Percentiles rank a stretch among this genome's conserved stretches.
Evolutionary conservation across 2,329 filamentous ascomycete genomes (phyloP).

Genomic region (Aspergillus carbonarius): DNA sequence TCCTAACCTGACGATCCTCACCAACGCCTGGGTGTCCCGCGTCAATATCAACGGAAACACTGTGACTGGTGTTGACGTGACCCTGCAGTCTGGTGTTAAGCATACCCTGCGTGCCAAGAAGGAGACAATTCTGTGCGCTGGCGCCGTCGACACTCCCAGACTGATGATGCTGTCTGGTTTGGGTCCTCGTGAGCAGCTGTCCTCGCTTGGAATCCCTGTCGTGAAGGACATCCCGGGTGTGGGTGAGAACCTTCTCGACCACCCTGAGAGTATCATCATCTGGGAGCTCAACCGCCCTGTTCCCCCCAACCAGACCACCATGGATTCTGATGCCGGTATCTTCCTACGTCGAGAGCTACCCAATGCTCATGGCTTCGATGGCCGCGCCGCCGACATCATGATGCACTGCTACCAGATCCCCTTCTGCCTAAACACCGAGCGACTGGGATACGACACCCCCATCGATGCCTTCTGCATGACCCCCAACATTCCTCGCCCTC

Average conservation of each 20-base stretch:
- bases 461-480: conserved; percentile 90
- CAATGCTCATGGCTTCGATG: conserved; percentile 68
- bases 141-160: conserved; percentile 77
- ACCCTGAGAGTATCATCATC: conserved; percentile 66
- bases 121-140: conserved; percentile 78
- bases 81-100: conserved; percentile 59
- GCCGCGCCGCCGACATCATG: conserved; percentile 81
- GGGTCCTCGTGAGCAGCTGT: conserved; percentile 54
- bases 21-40: conserved; percentile 83
- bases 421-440: conserved; percentile 80
- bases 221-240: conserved; percentile 62
- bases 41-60: conserved; percentile 69
- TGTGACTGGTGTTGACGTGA: conserved; percentile 72
- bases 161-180: conserved; percentile 56
- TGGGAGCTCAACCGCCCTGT: conserved; percentile 80
- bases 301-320: conserved; percentile 77
- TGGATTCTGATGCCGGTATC: conserved; percentile 86
- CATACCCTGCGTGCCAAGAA: conserved; percentile 60
- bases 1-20: conserved; percentile 81
- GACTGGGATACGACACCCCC: conserved; percentile 70
- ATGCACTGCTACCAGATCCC: conserved; percentile 98
- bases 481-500: conserved; percentile 81
- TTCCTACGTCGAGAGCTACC: conserved; percentile 76
- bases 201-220: conserved; percentile 56
- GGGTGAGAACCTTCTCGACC: conserved; percentile 64